These are phyloP conservation scores for Salix caprea DNA, from an alignment of 345 rosid genomes.

Conservation along the genomic window DNA sequence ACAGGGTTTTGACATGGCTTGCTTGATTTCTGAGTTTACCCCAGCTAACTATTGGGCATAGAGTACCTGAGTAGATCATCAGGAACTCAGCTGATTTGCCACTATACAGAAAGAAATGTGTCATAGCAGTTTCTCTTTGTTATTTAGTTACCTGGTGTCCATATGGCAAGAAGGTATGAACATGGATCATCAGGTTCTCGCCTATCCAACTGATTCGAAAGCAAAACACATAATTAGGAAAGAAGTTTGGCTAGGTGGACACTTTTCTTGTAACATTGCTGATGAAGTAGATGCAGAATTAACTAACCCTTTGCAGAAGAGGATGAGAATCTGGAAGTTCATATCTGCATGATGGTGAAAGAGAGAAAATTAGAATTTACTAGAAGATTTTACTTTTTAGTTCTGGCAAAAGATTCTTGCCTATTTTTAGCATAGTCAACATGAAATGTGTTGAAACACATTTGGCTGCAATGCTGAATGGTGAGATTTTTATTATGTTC, in stretches of 20 bases:
- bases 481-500: not conserved
- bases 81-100: not conserved
- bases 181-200: constrained; percentile 30
- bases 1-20: not conserved
- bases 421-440: not conserved
- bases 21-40: not conserved
- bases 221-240: not conserved
- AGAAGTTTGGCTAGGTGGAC: not conserved
- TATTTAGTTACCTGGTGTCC: constrained; percentile 28
- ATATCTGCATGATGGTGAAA: constrained; percentile 21
- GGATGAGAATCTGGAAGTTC: constrained; percentile 33
- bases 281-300: constrained; percentile 8
- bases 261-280: not conserved
- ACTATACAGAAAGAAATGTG: not conserved
- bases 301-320: constrained; percentile 29
- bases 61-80: not conserved
- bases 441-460: not conserved
- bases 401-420: not conserved
- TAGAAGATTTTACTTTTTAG: not conserved
- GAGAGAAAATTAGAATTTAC: not conserved
- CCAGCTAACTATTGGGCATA: not conserved
- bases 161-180: constrained; percentile 32
- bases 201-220: constrained; percentile 17
- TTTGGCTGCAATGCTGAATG: not conserved
- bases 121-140: not conserved